Evolutionary conservation across 805 yeast species (phyloP).

Genomic region (Candida andamanensis): DNA sequence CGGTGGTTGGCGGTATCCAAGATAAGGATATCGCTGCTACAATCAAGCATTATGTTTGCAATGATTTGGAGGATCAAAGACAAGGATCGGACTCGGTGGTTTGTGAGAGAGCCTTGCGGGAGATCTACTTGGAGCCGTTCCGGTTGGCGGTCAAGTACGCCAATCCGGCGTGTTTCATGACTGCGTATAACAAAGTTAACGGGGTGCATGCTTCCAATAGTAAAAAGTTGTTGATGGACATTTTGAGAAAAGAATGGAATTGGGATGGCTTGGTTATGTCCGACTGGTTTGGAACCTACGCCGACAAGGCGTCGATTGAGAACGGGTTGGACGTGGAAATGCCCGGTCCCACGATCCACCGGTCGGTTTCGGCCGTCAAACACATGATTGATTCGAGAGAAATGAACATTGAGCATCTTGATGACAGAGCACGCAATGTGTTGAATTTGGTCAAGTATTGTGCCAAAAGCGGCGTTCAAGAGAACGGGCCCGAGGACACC

Average conservation of each 20-base stretch:
- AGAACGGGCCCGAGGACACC: constrained; percentile 25
- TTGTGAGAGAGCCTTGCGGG: constrained; percentile 59
- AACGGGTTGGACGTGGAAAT: constrained; percentile 61
- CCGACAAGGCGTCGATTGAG: constrained; percentile 40
- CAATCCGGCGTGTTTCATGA: constrained; percentile 54
- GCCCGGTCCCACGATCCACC: constrained; percentile 58
- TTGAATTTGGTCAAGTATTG: constrained; percentile 43
- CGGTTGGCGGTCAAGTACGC: constrained; percentile 51
- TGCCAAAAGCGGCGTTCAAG: constrained; percentile 35
- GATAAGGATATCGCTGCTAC: constrained; percentile 47
- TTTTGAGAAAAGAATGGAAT: constrained; percentile 53
- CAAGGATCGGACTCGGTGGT: constrained; percentile 43
- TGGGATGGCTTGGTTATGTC: constrained; percentile 55
- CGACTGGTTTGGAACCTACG: constrained; percentile 60
- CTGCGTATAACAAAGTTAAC: constrained; percentile 58
- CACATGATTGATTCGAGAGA: constrained; percentile 41
- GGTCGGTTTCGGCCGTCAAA: constrained; percentile 35
- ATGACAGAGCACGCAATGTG: constrained; percentile 45
- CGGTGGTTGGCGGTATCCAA: constrained; percentile 53
- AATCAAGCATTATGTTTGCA: constrained; percentile 58
- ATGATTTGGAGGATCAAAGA: constrained; percentile 58
- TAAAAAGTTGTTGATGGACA: constrained; percentile 36
- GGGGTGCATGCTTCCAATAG: constrained; percentile 54
- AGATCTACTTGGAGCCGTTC: constrained; percentile 60
- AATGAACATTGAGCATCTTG: constrained; percentile 35